phyloP scores from a whole-genome alignment of 257 asterid genomes.

The Coffea canephora region DNA sequence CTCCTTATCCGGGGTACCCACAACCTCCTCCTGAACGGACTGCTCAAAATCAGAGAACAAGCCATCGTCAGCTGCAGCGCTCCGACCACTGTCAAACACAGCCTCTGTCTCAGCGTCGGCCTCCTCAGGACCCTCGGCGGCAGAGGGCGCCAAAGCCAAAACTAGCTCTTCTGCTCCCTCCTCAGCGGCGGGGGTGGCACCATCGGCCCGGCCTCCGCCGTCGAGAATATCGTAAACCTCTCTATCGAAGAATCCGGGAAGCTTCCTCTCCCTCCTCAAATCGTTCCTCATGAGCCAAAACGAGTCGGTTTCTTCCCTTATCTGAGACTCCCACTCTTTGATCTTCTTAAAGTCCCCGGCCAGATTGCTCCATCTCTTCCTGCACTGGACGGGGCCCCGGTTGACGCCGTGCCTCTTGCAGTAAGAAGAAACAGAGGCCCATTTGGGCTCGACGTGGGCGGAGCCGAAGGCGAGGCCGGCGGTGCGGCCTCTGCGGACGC shows the following conservation, averaged over 20 bases:
- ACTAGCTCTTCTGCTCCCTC: conserved; percentile 35
- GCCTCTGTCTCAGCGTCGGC: conserved; percentile 46
- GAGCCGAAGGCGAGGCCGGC: conserved; percentile 63
- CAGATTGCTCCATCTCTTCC: conserved; percentile 92
- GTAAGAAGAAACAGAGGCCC: conserved; percentile 89
- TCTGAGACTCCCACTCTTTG: conserved; percentile 74
- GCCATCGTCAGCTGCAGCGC: conserved; percentile 69
- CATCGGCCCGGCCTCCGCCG: conserved; percentile 36
- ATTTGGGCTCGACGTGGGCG: conserved; percentile 76
- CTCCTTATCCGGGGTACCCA: conserved; percentile 33
- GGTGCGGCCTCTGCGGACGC: conserved; percentile 62
- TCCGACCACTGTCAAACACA: conserved; percentile 77
- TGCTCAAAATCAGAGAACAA: conserved; percentile 85
- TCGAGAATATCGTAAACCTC: conserved; percentile 87
- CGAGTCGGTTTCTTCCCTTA: conserved; percentile 65
- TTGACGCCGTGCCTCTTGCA: conserved; percentile 85
- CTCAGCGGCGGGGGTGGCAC: conserved; percentile 18
- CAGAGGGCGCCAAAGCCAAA: conserved; percentile 45
- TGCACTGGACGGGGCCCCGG: conserved; percentile 94
- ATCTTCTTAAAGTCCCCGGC: conserved; percentile 92
- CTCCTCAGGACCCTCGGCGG: conserved; percentile 25
- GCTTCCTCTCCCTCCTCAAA: conserved; percentile 75
- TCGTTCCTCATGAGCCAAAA: conserved; percentile 96
- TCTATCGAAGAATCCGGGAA: conserved; percentile 86
- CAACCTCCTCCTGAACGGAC: conserved; percentile 48